These are phyloP conservation scores for Plasmodium gaboni DNA, from an alignment of 169 alveolate genomes.

Conservation along the genomic window DNA sequence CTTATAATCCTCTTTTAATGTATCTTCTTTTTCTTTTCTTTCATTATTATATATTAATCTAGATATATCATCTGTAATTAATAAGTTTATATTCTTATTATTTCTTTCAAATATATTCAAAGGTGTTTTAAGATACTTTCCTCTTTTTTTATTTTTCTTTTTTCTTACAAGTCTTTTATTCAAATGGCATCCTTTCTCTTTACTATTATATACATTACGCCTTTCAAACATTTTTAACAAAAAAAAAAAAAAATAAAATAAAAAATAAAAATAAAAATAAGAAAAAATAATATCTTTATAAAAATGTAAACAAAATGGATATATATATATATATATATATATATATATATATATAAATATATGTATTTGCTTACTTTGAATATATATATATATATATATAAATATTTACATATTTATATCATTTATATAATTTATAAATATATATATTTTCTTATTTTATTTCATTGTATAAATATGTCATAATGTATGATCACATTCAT, in stretches of 20 bases:
- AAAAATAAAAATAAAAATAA: neutral
- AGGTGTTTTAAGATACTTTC: neutral
- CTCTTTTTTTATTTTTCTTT: neutral
- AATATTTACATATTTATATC: no score
- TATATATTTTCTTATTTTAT: no score
- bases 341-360: neutral
- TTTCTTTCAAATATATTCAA: conserved; percentile 4
- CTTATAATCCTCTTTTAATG: neutral
- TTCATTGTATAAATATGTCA: no score
- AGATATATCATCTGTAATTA: neutral
- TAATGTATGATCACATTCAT: no score
- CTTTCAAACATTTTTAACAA: no score
- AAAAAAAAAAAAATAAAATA: no score
- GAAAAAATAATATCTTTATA: neutral
- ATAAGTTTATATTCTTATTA: neutral
- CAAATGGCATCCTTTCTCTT: neutral
- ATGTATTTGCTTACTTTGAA: neutral
- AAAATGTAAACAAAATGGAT: neutral
- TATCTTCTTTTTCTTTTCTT: neutral
- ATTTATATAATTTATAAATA: no score
- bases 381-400: neutral
- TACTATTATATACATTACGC: neutral
- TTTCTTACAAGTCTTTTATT: conserved; percentile 22
- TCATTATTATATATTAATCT: neutral
- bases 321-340: neutral